Percentiles rank a stretch among this genome's conserved stretches.
Evolutionary conservation across 345 rosid genomes (phyloP).

Genomic region (Ailanthus altissimus): DNA sequence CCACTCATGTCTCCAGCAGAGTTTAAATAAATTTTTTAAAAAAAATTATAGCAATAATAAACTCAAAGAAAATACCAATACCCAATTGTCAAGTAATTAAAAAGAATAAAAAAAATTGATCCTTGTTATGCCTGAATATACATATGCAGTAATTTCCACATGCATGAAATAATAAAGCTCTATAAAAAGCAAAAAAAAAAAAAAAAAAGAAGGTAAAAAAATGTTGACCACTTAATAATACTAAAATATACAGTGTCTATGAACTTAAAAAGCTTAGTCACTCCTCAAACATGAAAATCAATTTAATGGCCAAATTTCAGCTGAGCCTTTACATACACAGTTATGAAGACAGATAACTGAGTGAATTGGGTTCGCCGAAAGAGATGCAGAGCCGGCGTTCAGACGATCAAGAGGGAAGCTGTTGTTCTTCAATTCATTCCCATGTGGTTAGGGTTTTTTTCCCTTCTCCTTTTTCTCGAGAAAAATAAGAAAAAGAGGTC

Average conservation of each 20-base stretch:
- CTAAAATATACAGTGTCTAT: background rate
- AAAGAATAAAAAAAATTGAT: background rate
- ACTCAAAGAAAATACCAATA: background rate
- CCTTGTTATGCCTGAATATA: background rate
- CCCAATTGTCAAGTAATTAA: background rate
- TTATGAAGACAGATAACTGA: constrained; percentile 1
- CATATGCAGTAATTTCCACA: constrained; percentile 1
- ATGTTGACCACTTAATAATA: constrained; percentile 6
- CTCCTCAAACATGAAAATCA: background rate
- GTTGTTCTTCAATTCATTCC: constrained; percentile 16
- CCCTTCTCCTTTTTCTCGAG: constrained; percentile 11
- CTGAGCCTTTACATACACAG: background rate
- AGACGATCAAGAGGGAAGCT: constrained; percentile 1
- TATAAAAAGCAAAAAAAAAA: background rate
- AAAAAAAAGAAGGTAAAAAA: background rate
- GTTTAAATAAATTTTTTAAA: no score
- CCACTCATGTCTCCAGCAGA: background rate
- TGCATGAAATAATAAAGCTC: constrained; percentile 1
- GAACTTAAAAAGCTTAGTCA: background rate
- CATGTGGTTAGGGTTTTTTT: constrained; percentile 35
- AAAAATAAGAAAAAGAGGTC: constrained; percentile 16
- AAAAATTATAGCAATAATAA: background rate
- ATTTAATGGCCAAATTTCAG: background rate
- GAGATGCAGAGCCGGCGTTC: constrained; percentile 13
- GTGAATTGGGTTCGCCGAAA: constrained; percentile 18